Evolutionary conservation across 2,329 filamentous ascomycete genomes (phyloP), one percentile per base, ranked within the genome.

Genomic region (Dactylonectria estremocensis): DNA sequence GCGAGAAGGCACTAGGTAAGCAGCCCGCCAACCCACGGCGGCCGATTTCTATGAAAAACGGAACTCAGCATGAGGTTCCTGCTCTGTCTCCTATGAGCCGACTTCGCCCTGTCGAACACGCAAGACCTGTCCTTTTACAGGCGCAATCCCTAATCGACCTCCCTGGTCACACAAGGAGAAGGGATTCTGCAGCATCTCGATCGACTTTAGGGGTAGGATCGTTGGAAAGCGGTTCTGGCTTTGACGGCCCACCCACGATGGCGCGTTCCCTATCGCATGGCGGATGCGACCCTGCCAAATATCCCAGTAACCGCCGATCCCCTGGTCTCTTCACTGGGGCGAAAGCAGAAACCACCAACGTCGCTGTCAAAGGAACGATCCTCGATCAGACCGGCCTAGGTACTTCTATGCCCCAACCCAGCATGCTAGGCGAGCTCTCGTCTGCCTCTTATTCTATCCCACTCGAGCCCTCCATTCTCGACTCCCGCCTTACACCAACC

Each of bases 1-100:
- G 83, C 69, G 79, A 81, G 16, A 88, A 87, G 72, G 83, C 84
- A 22, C 80, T 82, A 11, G 87, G 86, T 3, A 89, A 89, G 68
- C 83, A 81, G 54, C 84, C 85, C 10, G 80, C 72, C 5, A 71
- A 71, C 11, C 65, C 71, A 8, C 58, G 65, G 56, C 74, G 65
- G 43, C 46, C 64, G 4, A 64, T 61, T n/a, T 62, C 69, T 9
- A 64, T 74, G 28, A 69, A 50, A 46, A 70, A 72, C 18, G 68
- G 62, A 48, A 28, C 45, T 7, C 68, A 66, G 28, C 59, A 64
- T 49, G 68, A 67, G 31, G 45, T 49, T 14, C 58, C 56, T 7
- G 16, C 45, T 16, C 54, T 56, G 24, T 43, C 68, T 11, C 59
- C 65, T 11, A 56, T 66, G 46, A 62, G 68, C 45, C 69, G 58